These are phyloP conservation scores for Penicillium samsonianum DNA, from an alignment of 495 filamentous ascomycete species.

Conservation along the genomic window DNA sequence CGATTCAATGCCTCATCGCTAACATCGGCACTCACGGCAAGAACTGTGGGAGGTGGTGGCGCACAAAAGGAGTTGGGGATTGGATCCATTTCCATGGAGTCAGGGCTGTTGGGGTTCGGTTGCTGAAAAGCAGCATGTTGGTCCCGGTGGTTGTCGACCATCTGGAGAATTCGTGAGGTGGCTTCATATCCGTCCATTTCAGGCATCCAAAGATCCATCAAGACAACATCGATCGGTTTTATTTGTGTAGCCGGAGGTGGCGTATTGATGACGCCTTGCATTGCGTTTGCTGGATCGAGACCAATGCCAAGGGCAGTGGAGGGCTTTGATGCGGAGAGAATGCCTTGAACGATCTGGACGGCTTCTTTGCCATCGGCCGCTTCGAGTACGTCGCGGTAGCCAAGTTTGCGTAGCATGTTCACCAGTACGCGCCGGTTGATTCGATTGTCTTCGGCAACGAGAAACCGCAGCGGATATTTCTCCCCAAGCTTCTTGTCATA, in stretches of 20 bases:
- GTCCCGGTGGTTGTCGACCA: conserved; percentile 43
- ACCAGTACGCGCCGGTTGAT: conserved; percentile 76
- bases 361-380: conserved; percentile 75
- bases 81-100: conserved; percentile 30
- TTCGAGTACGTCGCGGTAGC: conserved; percentile 65
- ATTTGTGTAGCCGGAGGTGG: conserved; percentile 22
- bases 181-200: conserved; percentile 81
- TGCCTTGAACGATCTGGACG: conserved; percentile 60
- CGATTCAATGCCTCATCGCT: conserved; percentile 65
- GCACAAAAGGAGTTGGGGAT: conserved; percentile 1
- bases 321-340: conserved; percentile 31
- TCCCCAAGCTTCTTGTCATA: conserved; percentile 53
- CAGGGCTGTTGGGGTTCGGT: conserved; percentile 7
- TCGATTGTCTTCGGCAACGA: conserved; percentile 79
- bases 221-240: conserved; percentile 62
- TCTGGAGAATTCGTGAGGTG: conserved; percentile 61
- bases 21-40: conserved; percentile 78
- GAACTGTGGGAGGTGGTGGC: conserved; percentile 47
- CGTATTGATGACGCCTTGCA: conserved; percentile 11
- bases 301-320: background rate
- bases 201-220: conserved; percentile 91
- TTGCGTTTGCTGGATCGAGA: background rate
- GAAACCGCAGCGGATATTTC: conserved; percentile 65
- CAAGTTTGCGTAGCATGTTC: conserved; percentile 69
- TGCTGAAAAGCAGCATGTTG: conserved; percentile 16